A percentile compares a stretch with the other conserved stretches of the same genome.
phyloP scores from a whole-genome alignment of 1,139 yeast species.

The Suhomyces chickasaworum region DNA sequence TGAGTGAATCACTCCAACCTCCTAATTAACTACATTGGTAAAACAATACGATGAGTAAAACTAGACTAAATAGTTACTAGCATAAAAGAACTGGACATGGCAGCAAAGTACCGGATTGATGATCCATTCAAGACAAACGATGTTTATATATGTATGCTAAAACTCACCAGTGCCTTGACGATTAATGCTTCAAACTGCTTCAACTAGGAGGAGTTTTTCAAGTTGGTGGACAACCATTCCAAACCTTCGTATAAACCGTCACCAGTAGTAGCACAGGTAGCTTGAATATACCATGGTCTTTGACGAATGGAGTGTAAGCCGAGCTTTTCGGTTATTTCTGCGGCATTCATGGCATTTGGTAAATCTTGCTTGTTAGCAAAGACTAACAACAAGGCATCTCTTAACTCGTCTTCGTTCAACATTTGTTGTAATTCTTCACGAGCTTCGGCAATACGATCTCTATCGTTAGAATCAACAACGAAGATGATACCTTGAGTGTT shows the following conservation, averaged over 20 bases:
- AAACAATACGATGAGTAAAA: slow-evolving; percentile 12
- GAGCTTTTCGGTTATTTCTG: slow-evolving; percentile 82
- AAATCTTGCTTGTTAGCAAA: slow-evolving; percentile 93
- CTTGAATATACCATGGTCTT: slow-evolving; percentile 89
- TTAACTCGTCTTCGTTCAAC: slow-evolving; percentile 91
- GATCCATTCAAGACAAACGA: slow-evolving; percentile 12
- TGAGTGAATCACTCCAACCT: too few relatives aligned
- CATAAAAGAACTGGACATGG: slow-evolving; percentile 14
- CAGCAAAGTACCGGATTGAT: slow-evolving; percentile 7
- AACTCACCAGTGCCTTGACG: slow-evolving; percentile 13
- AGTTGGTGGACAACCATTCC: slow-evolving; percentile 86
- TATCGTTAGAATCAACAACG: slow-evolving; percentile 90
- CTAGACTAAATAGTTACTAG: slow-evolving; percentile 11
- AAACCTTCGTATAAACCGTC: slow-evolving; percentile 90
- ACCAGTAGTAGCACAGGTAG: slow-evolving; percentile 89
- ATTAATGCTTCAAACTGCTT: slow-evolving; percentile 10
- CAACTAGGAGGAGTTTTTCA: slow-evolving; percentile 57
- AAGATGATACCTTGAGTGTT: slow-evolving; percentile 93
- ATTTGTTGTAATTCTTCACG: slow-evolving; percentile 92
- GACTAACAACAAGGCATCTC: slow-evolving; percentile 85
- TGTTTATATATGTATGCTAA: slow-evolving; percentile 15
- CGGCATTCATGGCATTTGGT: slow-evolving; percentile 90
- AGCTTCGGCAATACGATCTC: slow-evolving; percentile 92
- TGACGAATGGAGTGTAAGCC: slow-evolving; percentile 83
- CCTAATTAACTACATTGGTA: neutral